Conservation (phyloP, 371 early-diverging fungal species). For the Zychaea mexicana region DNA sequence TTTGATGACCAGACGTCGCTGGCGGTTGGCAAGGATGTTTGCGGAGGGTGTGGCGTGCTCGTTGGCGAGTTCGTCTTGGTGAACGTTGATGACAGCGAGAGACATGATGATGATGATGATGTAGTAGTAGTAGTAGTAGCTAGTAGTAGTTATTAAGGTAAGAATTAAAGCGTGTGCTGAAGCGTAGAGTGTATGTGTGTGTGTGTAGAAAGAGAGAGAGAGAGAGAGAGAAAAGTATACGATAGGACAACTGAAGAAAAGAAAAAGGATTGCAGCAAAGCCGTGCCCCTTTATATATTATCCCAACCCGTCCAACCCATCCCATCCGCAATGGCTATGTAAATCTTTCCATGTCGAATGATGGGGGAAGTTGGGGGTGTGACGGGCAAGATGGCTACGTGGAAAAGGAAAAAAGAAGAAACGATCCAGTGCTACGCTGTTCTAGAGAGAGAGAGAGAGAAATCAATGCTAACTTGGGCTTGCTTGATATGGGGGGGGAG, state of each 20-base stretch:
- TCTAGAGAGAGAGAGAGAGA: too few species aligned
- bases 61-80: slow-evolving; percentile 20
- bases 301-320: too few species aligned
- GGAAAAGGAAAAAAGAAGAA: too few species aligned
- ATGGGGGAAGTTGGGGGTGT: too few species aligned
- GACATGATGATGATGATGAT: slow-evolving; percentile 15
- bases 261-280: not conserved
- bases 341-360: too few species aligned
- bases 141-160: not conserved
- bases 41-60: slow-evolving; percentile 6
- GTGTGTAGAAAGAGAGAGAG: slow-evolving; percentile 5
- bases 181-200: too few species aligned
- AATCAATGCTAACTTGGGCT: not conserved
- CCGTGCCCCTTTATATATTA: not conserved
- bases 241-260: too few species aligned
- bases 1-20: slow-evolving; percentile 43
- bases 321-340: too few species aligned
- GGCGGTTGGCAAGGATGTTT: slow-evolving; percentile 11
- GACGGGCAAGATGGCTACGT: too few species aligned
- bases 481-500: not conserved
- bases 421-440: too few species aligned
- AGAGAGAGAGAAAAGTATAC: too few species aligned
- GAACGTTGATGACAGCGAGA: slow-evolving; percentile 25
- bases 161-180: too few species aligned
- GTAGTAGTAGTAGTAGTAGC: not conserved